Base-by-base conservation (phyloP, 768 basidiomycete species). In the Boletus pseudo-olivaceus region DNA sequence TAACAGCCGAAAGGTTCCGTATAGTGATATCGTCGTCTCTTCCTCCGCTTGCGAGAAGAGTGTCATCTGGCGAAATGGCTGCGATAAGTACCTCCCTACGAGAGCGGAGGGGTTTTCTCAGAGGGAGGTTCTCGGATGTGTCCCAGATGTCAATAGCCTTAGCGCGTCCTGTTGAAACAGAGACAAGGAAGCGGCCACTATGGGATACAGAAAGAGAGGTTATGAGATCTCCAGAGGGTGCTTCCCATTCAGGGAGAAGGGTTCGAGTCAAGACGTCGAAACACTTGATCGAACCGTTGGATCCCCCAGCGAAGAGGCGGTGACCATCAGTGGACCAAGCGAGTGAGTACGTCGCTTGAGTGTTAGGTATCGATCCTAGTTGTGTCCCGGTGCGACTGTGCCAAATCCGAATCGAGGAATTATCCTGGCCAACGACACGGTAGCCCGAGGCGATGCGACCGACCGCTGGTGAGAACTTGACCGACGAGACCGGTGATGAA, bases 381-480 rank as follows among this genome's bases (percentile, higher is more conserved):
- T 33, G 49, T 1, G n/a, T 44, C 10, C 56, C 54, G 2, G 62
- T 61, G 7, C 20, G 37, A 45, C 40, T 50, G 37, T 58, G 55
- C 62, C 62, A 63, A 29, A 63, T 50, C 32, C 20, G 38, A 19
- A 60, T 29, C 11, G 49, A 42, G 3, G 3, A 17, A 30, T 17
- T n/a, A 19, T 45, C 42, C 33, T 7, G 15, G 19, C 42, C 53
- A 15, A 37, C 27, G 14, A 35, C 5, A n/a, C 17, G 23, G 29
- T 55, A 37, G 17, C 42, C 47, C 14, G 53, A 51, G 4, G 59
- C 61, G 12, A 63, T 49, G 32, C 35, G 55, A 14, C 15, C 42
- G 12, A 61, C 62, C 3, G 32, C 15, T 1, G 61, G 61, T 1
- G 62, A 63, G 41, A 63, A 62, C 48, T 60, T 60, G 54, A 63